Conservation (phyloP, 352 stramenopile species). For the Blastocystis sp. region DNA sequence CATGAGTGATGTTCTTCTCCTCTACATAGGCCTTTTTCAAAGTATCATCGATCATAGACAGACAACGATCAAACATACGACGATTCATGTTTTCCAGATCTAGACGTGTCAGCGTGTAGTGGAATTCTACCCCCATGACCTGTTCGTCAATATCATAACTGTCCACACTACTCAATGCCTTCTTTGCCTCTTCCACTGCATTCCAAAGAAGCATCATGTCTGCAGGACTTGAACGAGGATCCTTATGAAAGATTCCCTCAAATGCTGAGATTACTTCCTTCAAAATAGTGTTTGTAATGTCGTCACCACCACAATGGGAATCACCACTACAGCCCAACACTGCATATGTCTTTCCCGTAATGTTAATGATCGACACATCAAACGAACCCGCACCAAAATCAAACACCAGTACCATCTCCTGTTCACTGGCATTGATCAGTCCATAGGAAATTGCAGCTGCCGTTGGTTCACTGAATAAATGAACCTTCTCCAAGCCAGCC, state of each 20-base stretch:
- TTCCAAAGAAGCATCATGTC: background rate
- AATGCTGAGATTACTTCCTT: background rate
- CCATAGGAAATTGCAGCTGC: constrained; percentile 47
- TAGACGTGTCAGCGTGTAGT: background rate
- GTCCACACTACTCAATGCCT: constrained; percentile 12
- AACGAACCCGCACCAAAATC: constrained; percentile 73
- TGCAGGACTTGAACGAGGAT: background rate
- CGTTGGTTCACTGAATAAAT: constrained; percentile 82
- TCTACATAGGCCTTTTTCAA: background rate
- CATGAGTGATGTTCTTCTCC: background rate
- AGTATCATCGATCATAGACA: background rate
- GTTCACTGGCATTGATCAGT: background rate
- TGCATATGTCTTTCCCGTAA: constrained; percentile 56
- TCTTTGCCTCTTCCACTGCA: constrained; percentile 38
- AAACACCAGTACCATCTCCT: constrained; percentile 66
- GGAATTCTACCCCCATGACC: constrained; percentile 17
- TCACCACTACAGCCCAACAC: constrained; percentile 76
- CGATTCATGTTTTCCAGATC: background rate
- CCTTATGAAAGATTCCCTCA: background rate
- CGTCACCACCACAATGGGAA: constrained; percentile 79
- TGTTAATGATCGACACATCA: constrained; percentile 67
- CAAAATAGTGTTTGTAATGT: constrained; percentile 59
- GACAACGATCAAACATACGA: background rate
- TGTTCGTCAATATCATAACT: constrained; percentile 22
- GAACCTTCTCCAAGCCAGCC: constrained; percentile 85